Conservation (phyloP, 768 basidiomycete species). For the Pholiota microspora region DNA sequence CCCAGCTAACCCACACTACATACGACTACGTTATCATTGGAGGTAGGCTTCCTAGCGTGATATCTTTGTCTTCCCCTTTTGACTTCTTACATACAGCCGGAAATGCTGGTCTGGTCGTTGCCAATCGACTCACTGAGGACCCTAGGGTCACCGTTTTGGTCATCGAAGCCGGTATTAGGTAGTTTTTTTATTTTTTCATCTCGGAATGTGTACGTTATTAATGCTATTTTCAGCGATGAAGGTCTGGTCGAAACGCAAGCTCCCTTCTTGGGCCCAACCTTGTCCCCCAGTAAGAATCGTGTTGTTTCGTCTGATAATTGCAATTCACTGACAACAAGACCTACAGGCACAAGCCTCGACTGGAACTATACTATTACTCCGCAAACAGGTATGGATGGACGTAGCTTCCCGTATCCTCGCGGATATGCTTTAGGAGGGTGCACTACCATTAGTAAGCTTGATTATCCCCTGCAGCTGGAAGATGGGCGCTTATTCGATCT, state of each 20-base stretch:
- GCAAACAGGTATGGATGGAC: constrained; percentile 27
- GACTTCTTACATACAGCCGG: constrained; percentile 27
- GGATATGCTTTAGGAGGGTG: constrained; percentile 34
- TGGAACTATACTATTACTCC: constrained; percentile 34
- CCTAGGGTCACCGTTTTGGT: constrained; percentile 44
- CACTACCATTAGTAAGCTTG: constrained; percentile 25
- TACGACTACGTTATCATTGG: constrained; percentile 10
- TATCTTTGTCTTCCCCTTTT: background rate
- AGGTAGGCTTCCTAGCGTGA: background rate
- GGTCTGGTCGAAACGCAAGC: constrained; percentile 17
- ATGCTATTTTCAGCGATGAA: constrained; percentile 14
- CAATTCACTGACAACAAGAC: background rate
- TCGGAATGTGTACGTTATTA: background rate
- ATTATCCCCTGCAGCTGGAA: background rate
- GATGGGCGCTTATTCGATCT: background rate
- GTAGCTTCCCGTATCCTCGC: constrained; percentile 28
- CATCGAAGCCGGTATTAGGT: constrained; percentile 45
- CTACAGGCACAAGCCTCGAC: constrained; percentile 22
- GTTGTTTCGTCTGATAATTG: background rate
- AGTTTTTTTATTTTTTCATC: background rate
- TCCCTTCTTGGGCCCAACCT: constrained; percentile 21
- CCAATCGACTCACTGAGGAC: constrained; percentile 51
- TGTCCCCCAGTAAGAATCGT: constrained; percentile 18
- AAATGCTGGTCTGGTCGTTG: constrained; percentile 54
- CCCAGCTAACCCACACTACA: background rate